Evolutionary conservation across 768 basidiomycete species (phyloP).

Genomic region (Pleurotus pulmonarius): DNA sequence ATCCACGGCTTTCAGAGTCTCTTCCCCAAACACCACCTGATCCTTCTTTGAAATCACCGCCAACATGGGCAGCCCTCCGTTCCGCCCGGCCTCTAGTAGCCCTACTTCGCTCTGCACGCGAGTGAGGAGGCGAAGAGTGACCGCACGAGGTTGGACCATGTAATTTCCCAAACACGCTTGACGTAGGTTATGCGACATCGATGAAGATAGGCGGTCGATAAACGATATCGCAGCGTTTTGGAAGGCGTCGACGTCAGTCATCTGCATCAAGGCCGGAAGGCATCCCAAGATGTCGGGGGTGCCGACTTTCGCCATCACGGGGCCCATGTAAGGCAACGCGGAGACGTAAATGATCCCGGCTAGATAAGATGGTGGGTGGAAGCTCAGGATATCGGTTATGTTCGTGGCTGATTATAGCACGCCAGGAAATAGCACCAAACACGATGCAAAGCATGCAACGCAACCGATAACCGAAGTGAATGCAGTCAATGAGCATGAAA

Average conservation of each 20-base stretch:
- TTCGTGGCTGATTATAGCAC: slow-evolving; percentile 14
- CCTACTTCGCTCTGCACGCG: slow-evolving; percentile 20
- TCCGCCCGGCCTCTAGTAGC: slow-evolving; percentile 19
- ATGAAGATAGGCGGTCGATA: slow-evolving; percentile 11
- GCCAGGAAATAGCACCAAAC: not conserved
- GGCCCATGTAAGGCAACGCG: slow-evolving; percentile 22
- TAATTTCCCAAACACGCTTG: slow-evolving; percentile 20
- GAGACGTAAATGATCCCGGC: slow-evolving; percentile 23
- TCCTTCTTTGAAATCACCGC: slow-evolving; percentile 23
- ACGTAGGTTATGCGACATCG: not conserved
- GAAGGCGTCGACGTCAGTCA: slow-evolving; percentile 18
- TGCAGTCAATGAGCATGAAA: not conserved
- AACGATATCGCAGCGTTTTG: slow-evolving; percentile 19
- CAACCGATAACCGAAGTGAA: not conserved
- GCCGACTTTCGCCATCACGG: slow-evolving; percentile 16
- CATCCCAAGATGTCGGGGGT: slow-evolving; percentile 14
- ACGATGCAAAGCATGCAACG: not conserved
- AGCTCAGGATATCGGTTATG: slow-evolving; percentile 22
- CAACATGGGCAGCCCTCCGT: slow-evolving; percentile 21
- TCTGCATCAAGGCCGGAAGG: slow-evolving; percentile 15
- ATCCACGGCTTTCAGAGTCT: slow-evolving; percentile 16
- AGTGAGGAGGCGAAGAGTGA: slow-evolving; percentile 15
- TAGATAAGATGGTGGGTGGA: slow-evolving; percentile 21
- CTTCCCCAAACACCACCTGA: slow-evolving; percentile 17
- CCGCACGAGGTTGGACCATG: slow-evolving; percentile 21